Evolutionary conservation across 352 stramenopile genomes (phyloP).

Genomic region (Phytophthora crassamura): DNA sequence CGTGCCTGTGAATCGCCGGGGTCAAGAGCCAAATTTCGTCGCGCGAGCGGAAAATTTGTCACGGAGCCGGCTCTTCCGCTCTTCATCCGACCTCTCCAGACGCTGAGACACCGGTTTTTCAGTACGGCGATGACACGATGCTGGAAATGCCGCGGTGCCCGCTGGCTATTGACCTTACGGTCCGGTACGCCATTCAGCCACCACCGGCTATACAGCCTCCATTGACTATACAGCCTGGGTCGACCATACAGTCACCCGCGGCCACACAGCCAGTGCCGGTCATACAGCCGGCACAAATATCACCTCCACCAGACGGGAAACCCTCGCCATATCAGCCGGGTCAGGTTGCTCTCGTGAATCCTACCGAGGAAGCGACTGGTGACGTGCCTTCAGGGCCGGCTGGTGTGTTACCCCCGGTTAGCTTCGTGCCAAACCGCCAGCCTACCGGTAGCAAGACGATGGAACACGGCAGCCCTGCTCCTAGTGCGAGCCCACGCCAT

Average conservation of each 20-base stretch:
- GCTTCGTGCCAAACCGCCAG: no score
- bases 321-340: neutral
- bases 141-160: neutral
- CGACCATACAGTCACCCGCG: slow-evolving; percentile 11
- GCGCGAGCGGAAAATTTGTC: no score
- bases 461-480: neutral
- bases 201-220: neutral
- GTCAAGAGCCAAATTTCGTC: slow-evolving; percentile 2
- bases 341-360: neutral
- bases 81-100: no score
- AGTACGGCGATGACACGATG: neutral
- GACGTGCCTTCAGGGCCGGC: no score
- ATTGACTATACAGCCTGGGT: slow-evolving; percentile 13
- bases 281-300: slow-evolving; percentile 6
- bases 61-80: no score
- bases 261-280: slow-evolving; percentile 11
- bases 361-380: neutral
- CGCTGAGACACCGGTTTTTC: no score
- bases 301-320: neutral
- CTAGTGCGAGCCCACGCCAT: neutral
- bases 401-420: no score
- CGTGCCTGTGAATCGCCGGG: slow-evolving; percentile 5
- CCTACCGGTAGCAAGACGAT: neutral
- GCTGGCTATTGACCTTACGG: no score
- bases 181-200: neutral